Conservation (phyloP, 345 rosid genomes). For the Linum tenue region DNA sequence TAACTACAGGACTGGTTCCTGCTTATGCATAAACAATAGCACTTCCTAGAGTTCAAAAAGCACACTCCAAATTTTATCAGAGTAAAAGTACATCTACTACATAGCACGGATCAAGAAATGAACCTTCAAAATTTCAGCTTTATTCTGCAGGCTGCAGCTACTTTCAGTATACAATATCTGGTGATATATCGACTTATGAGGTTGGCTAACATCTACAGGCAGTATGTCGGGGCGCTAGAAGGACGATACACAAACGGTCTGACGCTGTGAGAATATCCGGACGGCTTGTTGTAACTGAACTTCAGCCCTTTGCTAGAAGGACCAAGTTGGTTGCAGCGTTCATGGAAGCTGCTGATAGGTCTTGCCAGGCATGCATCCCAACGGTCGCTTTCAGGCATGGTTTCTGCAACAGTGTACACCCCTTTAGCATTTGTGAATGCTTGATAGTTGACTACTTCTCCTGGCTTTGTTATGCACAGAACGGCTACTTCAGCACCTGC, state of each 20-base stretch:
- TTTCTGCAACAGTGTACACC: conserved; percentile 76
- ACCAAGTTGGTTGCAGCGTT: conserved; percentile 55
- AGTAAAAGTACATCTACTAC: no score
- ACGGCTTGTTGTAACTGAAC: conserved; percentile 67
- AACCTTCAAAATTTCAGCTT: no score
- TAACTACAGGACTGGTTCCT: no score
- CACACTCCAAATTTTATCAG: no score
- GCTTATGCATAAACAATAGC: no score
- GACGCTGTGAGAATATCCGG: conserved; percentile 66
- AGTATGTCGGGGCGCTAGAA: conserved; percentile 46
- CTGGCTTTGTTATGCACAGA: conserved; percentile 86
- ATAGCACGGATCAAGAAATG: no score
- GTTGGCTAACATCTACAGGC: conserved; percentile 23
- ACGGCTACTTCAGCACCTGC: conserved; percentile 97
- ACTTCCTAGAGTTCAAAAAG: no score
- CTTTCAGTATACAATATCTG: not conserved
- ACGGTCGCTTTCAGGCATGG: conserved; percentile 92
- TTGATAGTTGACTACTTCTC: conserved; percentile 92
- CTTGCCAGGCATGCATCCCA: conserved; percentile 93
- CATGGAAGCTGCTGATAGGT: conserved; percentile 82
- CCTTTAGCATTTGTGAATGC: conserved; percentile 85
- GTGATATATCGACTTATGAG: not conserved
- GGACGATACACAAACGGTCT: conserved; percentile 67
- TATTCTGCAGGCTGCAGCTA: no score
- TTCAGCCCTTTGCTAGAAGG: conserved; percentile 56